Evolutionary conservation across 345 rosid genomes (phyloP).

Genomic region (Euphorbia pulcherrima): DNA sequence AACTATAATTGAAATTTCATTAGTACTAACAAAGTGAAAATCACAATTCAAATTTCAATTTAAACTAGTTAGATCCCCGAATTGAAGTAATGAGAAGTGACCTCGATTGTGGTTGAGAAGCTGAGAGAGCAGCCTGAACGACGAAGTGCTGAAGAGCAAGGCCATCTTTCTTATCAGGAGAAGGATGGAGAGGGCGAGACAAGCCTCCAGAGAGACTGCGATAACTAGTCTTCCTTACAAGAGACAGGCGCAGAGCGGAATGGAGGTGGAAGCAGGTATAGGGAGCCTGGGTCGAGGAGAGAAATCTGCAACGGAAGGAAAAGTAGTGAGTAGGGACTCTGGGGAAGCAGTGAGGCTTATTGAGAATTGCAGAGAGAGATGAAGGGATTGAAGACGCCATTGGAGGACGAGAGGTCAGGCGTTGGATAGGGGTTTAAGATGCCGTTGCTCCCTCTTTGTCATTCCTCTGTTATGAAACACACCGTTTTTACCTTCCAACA

Average conservation of each 20-base stretch:
- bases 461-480: background rate
- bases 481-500: no score
- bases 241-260: slow-evolving; percentile 3
- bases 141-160: slow-evolving; percentile 62
- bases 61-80: background rate
- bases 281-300: slow-evolving; percentile 34
- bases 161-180: slow-evolving; percentile 32
- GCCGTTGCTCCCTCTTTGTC: background rate
- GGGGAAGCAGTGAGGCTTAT: slow-evolving; percentile 37
- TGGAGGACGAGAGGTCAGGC: slow-evolving; percentile 9
- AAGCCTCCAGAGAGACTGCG: slow-evolving; percentile 43
- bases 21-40: background rate
- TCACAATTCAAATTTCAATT: background rate
- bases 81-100: slow-evolving; percentile 25
- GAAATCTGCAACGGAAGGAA: slow-evolving; percentile 29
- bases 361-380: slow-evolving; percentile 50
- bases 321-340: slow-evolving; percentile 38
- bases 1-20: background rate
- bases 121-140: slow-evolving; percentile 40
- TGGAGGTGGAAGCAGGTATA: slow-evolving; percentile 7
- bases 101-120: slow-evolving; percentile 47
- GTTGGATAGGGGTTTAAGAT: background rate
- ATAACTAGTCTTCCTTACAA: slow-evolving; percentile 22
- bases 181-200: slow-evolving; percentile 33
- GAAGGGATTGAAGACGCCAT: slow-evolving; percentile 76